Percentiles rank a stretch among this genome's conserved stretches.
Evolutionary conservation across 2,329 filamentous ascomycete species (phyloP).

Genomic region (Fusarium sp.): DNA sequence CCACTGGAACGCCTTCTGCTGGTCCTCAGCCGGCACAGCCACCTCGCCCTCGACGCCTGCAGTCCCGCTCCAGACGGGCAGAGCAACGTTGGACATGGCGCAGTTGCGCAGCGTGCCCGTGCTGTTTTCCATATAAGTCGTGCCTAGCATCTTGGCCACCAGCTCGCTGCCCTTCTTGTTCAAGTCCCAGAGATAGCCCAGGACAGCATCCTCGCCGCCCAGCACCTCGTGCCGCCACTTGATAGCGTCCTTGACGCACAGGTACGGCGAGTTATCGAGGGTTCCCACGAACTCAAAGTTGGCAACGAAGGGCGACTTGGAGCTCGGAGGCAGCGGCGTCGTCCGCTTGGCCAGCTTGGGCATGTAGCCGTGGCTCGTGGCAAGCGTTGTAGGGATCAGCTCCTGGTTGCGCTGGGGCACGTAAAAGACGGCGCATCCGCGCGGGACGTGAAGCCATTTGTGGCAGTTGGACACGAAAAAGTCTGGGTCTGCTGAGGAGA

Average conservation of each 20-base stretch:
- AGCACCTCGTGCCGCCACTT: slow-evolving; percentile 75
- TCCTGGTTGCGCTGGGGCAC: slow-evolving; percentile 80
- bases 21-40: slow-evolving; percentile 48
- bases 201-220: slow-evolving; percentile 78
- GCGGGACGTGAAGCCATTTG: slow-evolving; percentile 88
- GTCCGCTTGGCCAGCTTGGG: slow-evolving; percentile 53
- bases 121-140: slow-evolving; percentile 76
- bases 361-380: slow-evolving; percentile 83
- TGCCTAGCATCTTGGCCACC: slow-evolving; percentile 73
- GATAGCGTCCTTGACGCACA: slow-evolving; percentile 77
- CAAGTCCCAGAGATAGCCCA: slow-evolving; percentile 70
- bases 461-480: slow-evolving; percentile 90
- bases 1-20: slow-evolving; percentile 63
- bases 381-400: slow-evolving; percentile 77
- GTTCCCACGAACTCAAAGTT: slow-evolving; percentile 85
- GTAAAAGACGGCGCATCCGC: slow-evolving; percentile 83
- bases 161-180: slow-evolving; percentile 71
- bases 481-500: slow-evolving; percentile 76
- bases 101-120: slow-evolving; percentile 71
- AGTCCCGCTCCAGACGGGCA: slow-evolving; percentile 67
- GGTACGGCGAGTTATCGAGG: slow-evolving; percentile 75
- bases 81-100: slow-evolving; percentile 76
- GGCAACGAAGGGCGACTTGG: slow-evolving; percentile 70
- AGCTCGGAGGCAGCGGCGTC: slow-evolving; percentile 56
- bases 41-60: slow-evolving; percentile 46